A percentile compares a stretch with the other conserved stretches of the same genome.
phyloP scores from a whole-genome alignment of 352 stramenopile genomes.

The Phytophthora pini region DNA sequence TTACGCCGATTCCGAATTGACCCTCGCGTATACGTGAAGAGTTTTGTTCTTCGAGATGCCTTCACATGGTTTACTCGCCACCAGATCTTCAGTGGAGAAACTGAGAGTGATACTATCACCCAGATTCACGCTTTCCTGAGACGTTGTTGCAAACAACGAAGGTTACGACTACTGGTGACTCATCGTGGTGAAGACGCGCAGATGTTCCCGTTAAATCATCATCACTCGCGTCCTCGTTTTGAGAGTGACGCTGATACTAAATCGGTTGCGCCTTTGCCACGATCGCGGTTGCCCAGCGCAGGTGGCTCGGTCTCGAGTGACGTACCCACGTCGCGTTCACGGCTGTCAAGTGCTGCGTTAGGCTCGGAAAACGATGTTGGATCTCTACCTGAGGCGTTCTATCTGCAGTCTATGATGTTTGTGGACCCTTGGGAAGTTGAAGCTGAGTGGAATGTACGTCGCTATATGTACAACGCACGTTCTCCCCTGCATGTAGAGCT shows the following conservation, averaged over 20 bases:
- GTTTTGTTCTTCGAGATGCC: conserved; percentile 76
- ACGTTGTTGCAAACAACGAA: conserved; percentile 79
- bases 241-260: conserved; percentile 11
- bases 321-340: conserved; percentile 3
- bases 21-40: conserved; percentile 73
- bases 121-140: conserved; percentile 64
- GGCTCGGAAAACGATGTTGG: conserved; percentile 21
- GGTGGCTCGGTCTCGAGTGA: conserved; percentile 16
- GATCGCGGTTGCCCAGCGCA: conserved; percentile 17
- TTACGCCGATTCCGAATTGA: conserved; percentile 75
- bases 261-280: conserved; percentile 5
- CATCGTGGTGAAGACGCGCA: conserved; percentile 61
- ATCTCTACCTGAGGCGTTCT: conserved; percentile 27
- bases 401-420: conserved; percentile 80
- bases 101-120: conserved; percentile 23
- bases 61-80: conserved; percentile 67
- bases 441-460: conserved; percentile 59
- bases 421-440: conserved; percentile 87
- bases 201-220: conserved; percentile 47
- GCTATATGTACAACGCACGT: conserved; percentile 66
- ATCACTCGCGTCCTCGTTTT: conserved; percentile 11
- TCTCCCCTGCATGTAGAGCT: conserved; percentile 68
- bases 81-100: conserved; percentile 49
- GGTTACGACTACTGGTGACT: conserved; percentile 70
- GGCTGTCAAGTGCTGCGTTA: conserved; percentile 17